Conservation (phyloP, 192 early-diverging fungal genomes). For the Backusella macrospora region DNA sequence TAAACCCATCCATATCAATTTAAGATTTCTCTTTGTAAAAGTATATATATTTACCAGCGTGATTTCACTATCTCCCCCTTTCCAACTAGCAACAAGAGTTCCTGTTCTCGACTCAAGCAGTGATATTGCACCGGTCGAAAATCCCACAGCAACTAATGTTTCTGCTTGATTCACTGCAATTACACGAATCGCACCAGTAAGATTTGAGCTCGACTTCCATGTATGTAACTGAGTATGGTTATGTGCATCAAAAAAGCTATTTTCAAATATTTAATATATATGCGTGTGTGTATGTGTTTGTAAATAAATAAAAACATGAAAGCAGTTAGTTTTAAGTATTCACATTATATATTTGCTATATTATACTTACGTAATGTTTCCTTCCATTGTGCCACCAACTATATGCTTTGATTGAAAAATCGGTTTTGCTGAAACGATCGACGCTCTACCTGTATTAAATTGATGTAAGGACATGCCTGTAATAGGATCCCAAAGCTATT, state of each 20-base stretch:
- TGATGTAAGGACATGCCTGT: constrained; percentile 53
- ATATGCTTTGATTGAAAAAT: constrained; percentile 53
- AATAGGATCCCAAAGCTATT: constrained; percentile 60
- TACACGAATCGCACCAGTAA: constrained; percentile 39
- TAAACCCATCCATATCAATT: background rate
- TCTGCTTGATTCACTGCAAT: constrained; percentile 50
- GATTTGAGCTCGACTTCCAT: constrained; percentile 41
- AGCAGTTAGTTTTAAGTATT: background rate
- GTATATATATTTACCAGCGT: constrained; percentile 39
- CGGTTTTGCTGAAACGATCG: constrained; percentile 52
- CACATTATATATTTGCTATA: too few relatives aligned
- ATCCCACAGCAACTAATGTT: constrained; percentile 57
- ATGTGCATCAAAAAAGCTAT: constrained; percentile 45
- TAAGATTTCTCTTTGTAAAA: too few relatives aligned
- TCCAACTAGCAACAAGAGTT: constrained; percentile 55
- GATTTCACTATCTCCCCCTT: constrained; percentile 60
- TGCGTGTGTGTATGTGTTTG: background rate
- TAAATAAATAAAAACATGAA: background rate
- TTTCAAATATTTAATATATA: background rate
- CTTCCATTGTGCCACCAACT: constrained; percentile 53
- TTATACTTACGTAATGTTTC: constrained; percentile 44
- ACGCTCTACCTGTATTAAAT: constrained; percentile 48
- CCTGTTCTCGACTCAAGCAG: constrained; percentile 59
- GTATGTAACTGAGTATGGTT: constrained; percentile 38
- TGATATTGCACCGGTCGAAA: constrained; percentile 55